Evolutionary conservation across 768 basidiomycete genomes (phyloP).

Genomic region (Harrya chromipes): DNA sequence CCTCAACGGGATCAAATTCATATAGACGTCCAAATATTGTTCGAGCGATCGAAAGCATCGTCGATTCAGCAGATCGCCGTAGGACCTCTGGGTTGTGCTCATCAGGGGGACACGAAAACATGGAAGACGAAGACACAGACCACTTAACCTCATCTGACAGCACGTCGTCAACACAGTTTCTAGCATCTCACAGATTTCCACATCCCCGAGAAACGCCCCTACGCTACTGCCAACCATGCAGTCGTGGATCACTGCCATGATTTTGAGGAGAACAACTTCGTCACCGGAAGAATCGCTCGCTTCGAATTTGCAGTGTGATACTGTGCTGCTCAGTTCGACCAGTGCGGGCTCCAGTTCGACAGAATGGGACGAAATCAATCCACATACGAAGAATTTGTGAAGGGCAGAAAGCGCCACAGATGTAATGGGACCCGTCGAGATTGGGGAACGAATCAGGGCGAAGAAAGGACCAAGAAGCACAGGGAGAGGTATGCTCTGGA

Average conservation of each 20-base stretch:
- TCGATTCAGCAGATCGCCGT: conserved; percentile 81
- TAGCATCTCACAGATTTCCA: conserved; percentile 97
- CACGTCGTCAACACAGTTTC: conserved; percentile 97
- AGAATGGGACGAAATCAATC: conserved; percentile 60
- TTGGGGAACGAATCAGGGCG: conserved; percentile 85
- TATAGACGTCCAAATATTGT: conserved; percentile 77
- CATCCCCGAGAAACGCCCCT: conserved; percentile 76
- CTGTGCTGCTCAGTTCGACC: conserved; percentile 79
- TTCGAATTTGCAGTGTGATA: conserved; percentile 97
- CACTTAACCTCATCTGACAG: conserved; percentile 94
- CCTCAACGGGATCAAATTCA: conserved; percentile 55
- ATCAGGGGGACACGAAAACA: conserved; percentile 12
- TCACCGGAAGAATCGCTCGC: conserved; percentile 97
- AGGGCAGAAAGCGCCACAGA: conserved; percentile 88
- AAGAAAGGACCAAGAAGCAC: conserved; percentile 84
- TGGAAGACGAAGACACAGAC: conserved; percentile 44
- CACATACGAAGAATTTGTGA: conserved; percentile 82
- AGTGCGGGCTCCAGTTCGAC: conserved; percentile 62
- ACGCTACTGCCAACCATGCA: conserved; percentile 67
- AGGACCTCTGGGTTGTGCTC: conserved; percentile 61
- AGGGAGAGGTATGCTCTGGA: conserved; percentile 54
- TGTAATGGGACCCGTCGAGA: conserved; percentile 96
- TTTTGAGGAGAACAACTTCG: conserved; percentile 90
- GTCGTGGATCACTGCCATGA: conserved; percentile 85
- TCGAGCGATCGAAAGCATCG: conserved; percentile 85